Conservation (phyloP, 2,329 filamentous ascomycete species). For the Trichophyton verrucosum region DNA sequence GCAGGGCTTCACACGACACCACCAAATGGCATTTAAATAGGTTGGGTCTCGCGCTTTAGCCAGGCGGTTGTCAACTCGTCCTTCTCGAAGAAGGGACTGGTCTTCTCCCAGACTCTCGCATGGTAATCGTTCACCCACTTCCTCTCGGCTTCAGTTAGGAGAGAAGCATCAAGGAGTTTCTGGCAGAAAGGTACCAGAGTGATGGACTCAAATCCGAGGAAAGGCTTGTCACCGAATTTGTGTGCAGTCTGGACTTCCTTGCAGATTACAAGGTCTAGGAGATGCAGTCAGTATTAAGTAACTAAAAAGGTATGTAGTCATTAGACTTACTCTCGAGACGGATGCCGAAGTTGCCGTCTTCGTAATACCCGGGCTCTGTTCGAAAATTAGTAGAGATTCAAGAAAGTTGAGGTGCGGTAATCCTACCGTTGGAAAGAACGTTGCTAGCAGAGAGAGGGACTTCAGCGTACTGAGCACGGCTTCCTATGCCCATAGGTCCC, state of each 20-base stretch:
- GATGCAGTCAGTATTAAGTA: not conserved
- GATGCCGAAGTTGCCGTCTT: constrained; percentile 88
- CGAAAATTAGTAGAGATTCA: constrained; percentile 11
- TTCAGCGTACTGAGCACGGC: constrained; percentile 79
- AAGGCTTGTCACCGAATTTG: constrained; percentile 86
- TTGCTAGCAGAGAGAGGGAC: constrained; percentile 84
- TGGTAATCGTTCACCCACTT: constrained; percentile 83
- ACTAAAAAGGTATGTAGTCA: not conserved
- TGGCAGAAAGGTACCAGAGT: constrained; percentile 93
- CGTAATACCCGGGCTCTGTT: constrained; percentile 83
- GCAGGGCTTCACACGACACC: not conserved
- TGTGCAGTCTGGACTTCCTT: constrained; percentile 76
- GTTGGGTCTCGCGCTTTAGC: constrained; percentile 75
- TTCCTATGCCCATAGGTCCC: constrained; percentile 91
- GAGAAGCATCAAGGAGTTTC: constrained; percentile 63
- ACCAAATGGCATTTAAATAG: constrained; percentile 18
- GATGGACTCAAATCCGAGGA: constrained; percentile 89
- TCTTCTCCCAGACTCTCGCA: constrained; percentile 68
- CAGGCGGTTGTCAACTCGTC: constrained; percentile 63
- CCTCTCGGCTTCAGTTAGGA: constrained; percentile 64
- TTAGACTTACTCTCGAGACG: constrained; percentile 73
- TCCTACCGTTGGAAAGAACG: constrained; percentile 65
- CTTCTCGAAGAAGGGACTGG: constrained; percentile 58
- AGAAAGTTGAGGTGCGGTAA: not conserved
- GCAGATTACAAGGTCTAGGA: constrained; percentile 67